phyloP scores from a whole-genome alignment of 768 basidiomycete genomes.

The Gymnopilus junonius region DNA sequence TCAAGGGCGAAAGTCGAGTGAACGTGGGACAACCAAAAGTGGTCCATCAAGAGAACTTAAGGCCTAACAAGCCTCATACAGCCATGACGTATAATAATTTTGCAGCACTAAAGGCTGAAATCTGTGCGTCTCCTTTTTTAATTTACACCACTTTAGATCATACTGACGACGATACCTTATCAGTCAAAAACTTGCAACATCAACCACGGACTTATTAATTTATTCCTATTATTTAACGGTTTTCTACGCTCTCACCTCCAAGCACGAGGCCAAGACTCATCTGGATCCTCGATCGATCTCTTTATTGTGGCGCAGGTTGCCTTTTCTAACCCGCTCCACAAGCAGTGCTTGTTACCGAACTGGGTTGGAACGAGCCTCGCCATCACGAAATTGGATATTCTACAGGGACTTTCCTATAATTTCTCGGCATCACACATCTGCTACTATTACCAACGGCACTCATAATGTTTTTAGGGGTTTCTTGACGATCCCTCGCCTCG shows the following conservation, averaged over 20 bases:
- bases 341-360: neutral
- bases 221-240: slow-evolving; percentile 4
- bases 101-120: slow-evolving; percentile 24
- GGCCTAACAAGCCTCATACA: slow-evolving; percentile 25
- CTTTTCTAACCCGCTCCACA: slow-evolving; percentile 3
- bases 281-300: slow-evolving; percentile 1
- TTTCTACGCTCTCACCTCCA: slow-evolving; percentile 1
- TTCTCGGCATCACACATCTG: neutral
- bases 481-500: neutral
- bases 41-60: slow-evolving; percentile 26
- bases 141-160: neutral
- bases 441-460: neutral
- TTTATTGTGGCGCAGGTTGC: slow-evolving; percentile 16
- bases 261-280: neutral
- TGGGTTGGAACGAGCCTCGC: neutral
- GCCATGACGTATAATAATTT: slow-evolving; percentile 24
- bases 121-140: slow-evolving; percentile 18
- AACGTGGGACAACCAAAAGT: slow-evolving; percentile 27
- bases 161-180: neutral
- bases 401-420: slow-evolving; percentile 2
- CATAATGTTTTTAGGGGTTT: neutral
- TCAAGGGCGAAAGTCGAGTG: slow-evolving; percentile 30
- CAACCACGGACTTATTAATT: slow-evolving; percentile 6
- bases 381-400: neutral
- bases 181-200: slow-evolving; percentile 13